A percentile compares a stretch with the other conserved stretches of the same genome.
phyloP scores from a whole-genome alignment of 2,329 filamentous ascomycete species.

The Myotisia sp. region DNA sequence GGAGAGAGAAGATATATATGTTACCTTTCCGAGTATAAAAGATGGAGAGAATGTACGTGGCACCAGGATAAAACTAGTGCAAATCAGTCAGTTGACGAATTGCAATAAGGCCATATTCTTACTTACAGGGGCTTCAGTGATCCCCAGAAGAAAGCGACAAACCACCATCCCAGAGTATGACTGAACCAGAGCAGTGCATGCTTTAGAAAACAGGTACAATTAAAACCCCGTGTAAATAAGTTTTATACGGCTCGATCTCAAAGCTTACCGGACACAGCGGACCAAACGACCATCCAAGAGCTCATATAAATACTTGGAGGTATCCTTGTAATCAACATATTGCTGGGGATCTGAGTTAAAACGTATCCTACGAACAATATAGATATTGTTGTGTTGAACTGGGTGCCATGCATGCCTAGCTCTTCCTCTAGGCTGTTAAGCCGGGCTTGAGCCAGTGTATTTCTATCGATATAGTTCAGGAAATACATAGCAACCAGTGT shows the following conservation, averaged over 20 bases:
- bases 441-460: constrained; percentile 14
- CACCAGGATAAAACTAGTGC: constrained; percentile 43
- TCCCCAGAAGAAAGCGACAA: constrained; percentile 13
- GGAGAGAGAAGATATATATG: constrained; percentile 11
- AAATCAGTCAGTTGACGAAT: background rate
- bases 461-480: constrained; percentile 15
- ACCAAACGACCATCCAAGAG: constrained; percentile 5
- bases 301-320: constrained; percentile 13
- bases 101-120: constrained; percentile 18
- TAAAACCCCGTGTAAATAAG: constrained; percentile 3
- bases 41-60: constrained; percentile 48
- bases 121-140: constrained; percentile 13
- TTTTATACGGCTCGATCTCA: background rate
- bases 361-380: constrained; percentile 29
- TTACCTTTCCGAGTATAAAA: constrained; percentile 50
- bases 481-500: constrained; percentile 17
- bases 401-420: constrained; percentile 29
- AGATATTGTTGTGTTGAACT: constrained; percentile 33
- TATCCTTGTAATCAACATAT: constrained; percentile 13
- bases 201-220: constrained; percentile 13
- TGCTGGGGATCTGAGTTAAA: constrained; percentile 12
- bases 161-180: constrained; percentile 31
- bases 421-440: constrained; percentile 20
- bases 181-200: constrained; percentile 29
- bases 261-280: constrained; percentile 9